Base-by-base conservation (phyloP, 2,329 filamentous ascomycete species). In the Thelonectria rubi region DNA sequence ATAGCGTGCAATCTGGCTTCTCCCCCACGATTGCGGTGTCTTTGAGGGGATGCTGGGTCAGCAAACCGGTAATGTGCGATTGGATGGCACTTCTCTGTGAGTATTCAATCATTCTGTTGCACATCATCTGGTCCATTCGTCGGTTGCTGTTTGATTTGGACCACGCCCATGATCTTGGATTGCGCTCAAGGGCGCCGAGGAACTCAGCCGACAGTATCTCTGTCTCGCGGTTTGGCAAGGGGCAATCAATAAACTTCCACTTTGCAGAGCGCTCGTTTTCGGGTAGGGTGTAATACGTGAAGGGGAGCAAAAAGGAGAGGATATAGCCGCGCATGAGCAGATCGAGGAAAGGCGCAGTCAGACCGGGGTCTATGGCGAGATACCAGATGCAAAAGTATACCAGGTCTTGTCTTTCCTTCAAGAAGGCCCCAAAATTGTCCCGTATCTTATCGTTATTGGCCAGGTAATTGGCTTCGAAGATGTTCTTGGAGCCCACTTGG, bases 311-410 rank as follows among this genome's bases (percentile, higher is more conserved):
- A 5, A 57, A 40, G 9, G 49, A 42, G 21, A 66, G 57, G 30
- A 66, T 55, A 37, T 48, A 32, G 2, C 39, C 8, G 6, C 17
- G 24, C 56, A 67, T 56, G 24, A 67, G 50, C 1, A 21, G 9
- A 5, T 66, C 53, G 24, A 63, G 37, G 37, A 67, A 67, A 3
- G 11, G 42, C 17, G n/a, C 3, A 20, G 20, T 58, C 26, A 66
- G 32, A 21, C 65, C 65, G 15, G 64, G 61, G 45, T 67, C 65
- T 12, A 14, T 12, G n/a, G 40, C 55, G 12, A 50, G 40, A 20
- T 55, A 66, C 34, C 17, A 43, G 17, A 32, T 20, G 42, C 64
- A 57, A 6, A 56, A 15, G 1, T 17, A 10, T 12, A 50, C 62
- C 3, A 58, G 8, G 7, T 2, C 18, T 17, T 65, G 49, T 18